Evolutionary conservation across 2,329 filamentous ascomycete species (phyloP).

Genomic region (Stemphylium lycopersici): DNA sequence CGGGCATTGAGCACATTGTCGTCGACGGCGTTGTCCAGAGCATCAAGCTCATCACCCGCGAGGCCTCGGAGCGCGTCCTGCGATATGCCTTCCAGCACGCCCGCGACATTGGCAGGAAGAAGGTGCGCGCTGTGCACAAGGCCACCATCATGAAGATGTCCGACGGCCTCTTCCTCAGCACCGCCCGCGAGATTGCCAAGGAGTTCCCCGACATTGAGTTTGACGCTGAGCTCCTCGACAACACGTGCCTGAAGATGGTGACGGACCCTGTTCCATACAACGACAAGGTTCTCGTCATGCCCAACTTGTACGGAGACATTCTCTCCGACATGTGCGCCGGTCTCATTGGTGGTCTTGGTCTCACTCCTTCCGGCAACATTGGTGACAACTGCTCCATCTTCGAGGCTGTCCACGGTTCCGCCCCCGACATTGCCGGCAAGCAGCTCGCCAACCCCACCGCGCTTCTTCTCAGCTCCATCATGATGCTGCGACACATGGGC

Average conservation of each 20-base stretch:
- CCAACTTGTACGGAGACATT: conserved; percentile 99
- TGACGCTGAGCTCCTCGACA: conserved; percentile 97
- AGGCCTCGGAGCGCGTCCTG: conserved; percentile 92
- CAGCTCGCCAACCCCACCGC: conserved; percentile 96
- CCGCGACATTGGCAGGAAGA: conserved; percentile 87
- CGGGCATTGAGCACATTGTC: conserved; percentile 96
- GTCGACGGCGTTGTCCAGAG: conserved; percentile 98
- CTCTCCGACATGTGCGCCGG: conserved; percentile 99
- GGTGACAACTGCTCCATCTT: conserved; percentile 99
- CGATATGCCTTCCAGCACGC: conserved; percentile 99
- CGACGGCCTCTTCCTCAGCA: conserved; percentile 95
- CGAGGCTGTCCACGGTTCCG: conserved; percentile 97
- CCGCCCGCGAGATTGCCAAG: conserved; percentile 84
- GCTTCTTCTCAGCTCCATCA: conserved; percentile 92
- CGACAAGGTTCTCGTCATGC: conserved; percentile 97
- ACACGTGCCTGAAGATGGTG: conserved; percentile 98
- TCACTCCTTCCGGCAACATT: conserved; percentile 98
- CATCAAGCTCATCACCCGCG: conserved; percentile 98
- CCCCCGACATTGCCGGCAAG: conserved; percentile 95
- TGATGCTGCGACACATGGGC: conserved; percentile 99
- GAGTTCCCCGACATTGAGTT: conserved; percentile 97
- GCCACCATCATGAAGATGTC: conserved; percentile 99
- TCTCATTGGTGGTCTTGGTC: conserved; percentile 94
- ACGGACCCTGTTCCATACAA: conserved; percentile 96
- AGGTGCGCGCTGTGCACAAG: conserved; percentile 99